Evolutionary conservation across 805 yeast genomes (phyloP), one percentile per base, ranked within the genome.

Genomic region (Suhomyces canberraensis): DNA sequence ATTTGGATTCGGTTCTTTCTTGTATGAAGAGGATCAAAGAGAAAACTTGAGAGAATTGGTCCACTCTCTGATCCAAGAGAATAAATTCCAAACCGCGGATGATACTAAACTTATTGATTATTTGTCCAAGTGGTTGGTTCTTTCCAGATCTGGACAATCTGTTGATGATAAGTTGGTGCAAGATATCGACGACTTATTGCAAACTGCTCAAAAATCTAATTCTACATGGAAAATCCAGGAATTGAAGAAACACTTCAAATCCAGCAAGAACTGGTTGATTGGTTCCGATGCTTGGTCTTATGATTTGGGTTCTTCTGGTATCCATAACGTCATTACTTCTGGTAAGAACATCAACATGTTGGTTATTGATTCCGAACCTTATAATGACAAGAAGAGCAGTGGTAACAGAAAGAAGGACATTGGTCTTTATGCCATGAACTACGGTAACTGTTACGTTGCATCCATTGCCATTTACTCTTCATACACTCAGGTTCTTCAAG

Each of bases 271-370:
- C 36, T 91, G 98, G 98, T 70, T 91, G 41, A 70, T 91, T 39
- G 96, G 97, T 21, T 88, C 96, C 14, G 98, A 91, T 59, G 79
- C 93, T 21, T 91, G 98, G 98, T 76, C 96, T 15, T 89, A 82
- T 56, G 98, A 91, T 64, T 68, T 87, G 49, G 98, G 98, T 29
- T 71, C 84, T 44, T 84, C 96, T 4, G 96, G 97, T 57, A 81
- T 91, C 35, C 97, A 91, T 59, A 82, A 83, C 50, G 81, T 88
- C 3, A 67, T 91, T 30, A 64, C 89, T 18, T 79, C 90, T 0
- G 81, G 81, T 31, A 73, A 79, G 56, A 85, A 88, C 56, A 65
- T 91, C 48, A 91, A 91, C 58, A 75, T 91, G 75, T 75, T 91
- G 53, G 71, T 91, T 41, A 81, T 91, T 52, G 97, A 91, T 58